Evolutionary conservation across 2,329 filamentous ascomycete genomes (phyloP).

Genomic region (Pochonia chlamydosporia): DNA sequence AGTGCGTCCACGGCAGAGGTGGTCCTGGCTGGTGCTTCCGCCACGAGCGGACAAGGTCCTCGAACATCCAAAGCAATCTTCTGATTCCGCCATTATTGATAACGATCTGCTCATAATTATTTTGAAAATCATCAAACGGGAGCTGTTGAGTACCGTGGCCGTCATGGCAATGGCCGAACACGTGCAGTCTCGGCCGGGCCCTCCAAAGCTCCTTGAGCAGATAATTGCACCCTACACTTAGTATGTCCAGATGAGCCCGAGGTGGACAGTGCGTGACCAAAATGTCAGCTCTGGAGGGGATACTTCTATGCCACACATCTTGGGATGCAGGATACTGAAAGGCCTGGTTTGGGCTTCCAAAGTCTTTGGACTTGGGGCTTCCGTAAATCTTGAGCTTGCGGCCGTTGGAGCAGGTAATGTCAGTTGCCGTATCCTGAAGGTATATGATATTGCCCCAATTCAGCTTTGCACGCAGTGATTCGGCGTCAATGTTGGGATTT

Average conservation of each 20-base stretch:
- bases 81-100: not conserved
- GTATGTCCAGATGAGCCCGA: constrained; percentile 28
- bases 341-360: constrained; percentile 33
- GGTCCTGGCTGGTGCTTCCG: no score
- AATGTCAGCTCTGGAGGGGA: constrained; percentile 25
- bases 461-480: no score
- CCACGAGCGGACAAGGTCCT: no score
- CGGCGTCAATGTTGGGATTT: no score
- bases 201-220: constrained; percentile 42
- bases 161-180: constrained; percentile 65
- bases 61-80: not conserved
- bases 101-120: not conserved
- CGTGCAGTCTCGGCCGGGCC: constrained; percentile 51
- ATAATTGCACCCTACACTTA: constrained; percentile 23
- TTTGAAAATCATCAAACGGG: constrained; percentile 17
- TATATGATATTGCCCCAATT: constrained; percentile 20
- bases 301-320: constrained; percentile 20
- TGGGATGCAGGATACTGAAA: constrained; percentile 32
- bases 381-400: constrained; percentile 20
- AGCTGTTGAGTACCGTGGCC: constrained; percentile 30
- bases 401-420: constrained; percentile 18
- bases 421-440: constrained; percentile 15
- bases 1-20: no score
- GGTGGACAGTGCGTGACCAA: constrained; percentile 34
- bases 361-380: constrained; percentile 25